These are phyloP conservation scores for Pseudonectria foliicola DNA, from an alignment of 2,329 filamentous ascomycete genomes.

Conservation along the genomic window DNA sequence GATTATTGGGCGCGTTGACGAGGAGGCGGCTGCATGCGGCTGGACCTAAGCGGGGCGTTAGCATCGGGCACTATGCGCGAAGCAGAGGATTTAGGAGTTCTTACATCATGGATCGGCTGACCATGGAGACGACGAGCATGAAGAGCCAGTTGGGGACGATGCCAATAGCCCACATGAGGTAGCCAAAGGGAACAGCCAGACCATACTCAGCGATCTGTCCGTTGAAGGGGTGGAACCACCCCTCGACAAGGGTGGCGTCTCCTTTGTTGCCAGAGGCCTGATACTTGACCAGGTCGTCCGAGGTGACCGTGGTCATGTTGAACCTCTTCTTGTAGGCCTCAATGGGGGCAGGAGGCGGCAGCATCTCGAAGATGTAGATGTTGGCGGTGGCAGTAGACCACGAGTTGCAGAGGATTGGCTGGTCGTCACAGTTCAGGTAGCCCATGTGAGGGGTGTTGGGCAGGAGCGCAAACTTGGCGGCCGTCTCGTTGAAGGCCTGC, in stretches of 20 bases:
- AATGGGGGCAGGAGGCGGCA: slow-evolving; percentile 56
- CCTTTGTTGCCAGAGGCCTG: slow-evolving; percentile 46
- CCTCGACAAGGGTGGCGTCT: slow-evolving; percentile 44
- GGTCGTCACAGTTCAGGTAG: slow-evolving; percentile 65
- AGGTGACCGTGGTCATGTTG: slow-evolving; percentile 62
- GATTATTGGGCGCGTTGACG: slow-evolving; percentile 13
- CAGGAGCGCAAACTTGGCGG: slow-evolving; percentile 53
- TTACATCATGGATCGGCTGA: slow-evolving; percentile 71
- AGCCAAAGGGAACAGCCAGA: slow-evolving; percentile 58
- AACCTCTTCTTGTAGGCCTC: slow-evolving; percentile 59
- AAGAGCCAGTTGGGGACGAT: slow-evolving; percentile 67
- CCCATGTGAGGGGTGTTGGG: slow-evolving; percentile 60
- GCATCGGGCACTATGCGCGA: slow-evolving; percentile 4
- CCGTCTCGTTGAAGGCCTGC: slow-evolving; percentile 59
- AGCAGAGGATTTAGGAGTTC: slow-evolving; percentile 25
- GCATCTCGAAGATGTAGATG: slow-evolving; percentile 61
- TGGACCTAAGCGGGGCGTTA: slow-evolving; percentile 28
- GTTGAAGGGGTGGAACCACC: slow-evolving; percentile 70
- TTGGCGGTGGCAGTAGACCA: slow-evolving; percentile 61
- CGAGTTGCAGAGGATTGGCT: slow-evolving; percentile 67
- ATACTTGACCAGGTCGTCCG: slow-evolving; percentile 55
- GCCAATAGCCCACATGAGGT: slow-evolving; percentile 59
- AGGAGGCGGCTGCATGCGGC: slow-evolving; percentile 24
- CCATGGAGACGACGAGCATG: slow-evolving; percentile 68
- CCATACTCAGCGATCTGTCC: slow-evolving; percentile 57